Evolutionary conservation across 495 filamentous ascomycete genomes (phyloP).

Genomic region (Penicillium argentinense): DNA sequence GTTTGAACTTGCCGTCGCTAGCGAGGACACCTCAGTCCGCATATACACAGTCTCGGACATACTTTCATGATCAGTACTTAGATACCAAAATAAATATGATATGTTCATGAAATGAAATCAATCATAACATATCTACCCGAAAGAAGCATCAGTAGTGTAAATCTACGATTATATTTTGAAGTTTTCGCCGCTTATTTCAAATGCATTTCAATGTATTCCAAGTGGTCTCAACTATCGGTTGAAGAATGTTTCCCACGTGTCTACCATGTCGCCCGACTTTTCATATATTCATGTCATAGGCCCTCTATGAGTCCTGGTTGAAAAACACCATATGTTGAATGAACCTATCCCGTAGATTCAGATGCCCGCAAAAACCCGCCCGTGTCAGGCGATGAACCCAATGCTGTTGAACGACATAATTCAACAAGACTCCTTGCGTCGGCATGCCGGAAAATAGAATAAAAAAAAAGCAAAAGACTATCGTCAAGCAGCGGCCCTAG

Average conservation of each 20-base stretch:
- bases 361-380: constrained; percentile 23
- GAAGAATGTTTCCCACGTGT: not conserved
- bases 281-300: constrained; percentile 2
- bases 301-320: constrained; percentile 31
- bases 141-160: no score
- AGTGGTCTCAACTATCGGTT: not conserved
- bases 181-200: not conserved
- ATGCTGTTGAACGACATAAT: constrained; percentile 34
- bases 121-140: not conserved
- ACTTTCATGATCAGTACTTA: constrained; percentile 26
- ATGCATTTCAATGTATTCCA: no score
- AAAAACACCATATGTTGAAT: constrained; percentile 38
- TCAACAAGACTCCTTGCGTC: constrained; percentile 12
- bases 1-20: constrained; percentile 71
- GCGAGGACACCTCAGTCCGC: constrained; percentile 78
- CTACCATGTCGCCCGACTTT: not conserved
- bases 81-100: constrained; percentile 1
- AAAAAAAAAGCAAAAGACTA: constrained; percentile 6
- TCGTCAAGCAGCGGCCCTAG: not conserved
- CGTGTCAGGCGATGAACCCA: constrained; percentile 32
- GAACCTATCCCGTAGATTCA: constrained; percentile 19
- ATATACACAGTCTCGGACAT: constrained; percentile 60
- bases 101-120: not conserved
- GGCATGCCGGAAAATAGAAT: constrained; percentile 7
- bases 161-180: no score